Evolutionary conservation across 495 filamentous ascomycete genomes (phyloP).

Genomic region (Jackrogersella multiformis): DNA sequence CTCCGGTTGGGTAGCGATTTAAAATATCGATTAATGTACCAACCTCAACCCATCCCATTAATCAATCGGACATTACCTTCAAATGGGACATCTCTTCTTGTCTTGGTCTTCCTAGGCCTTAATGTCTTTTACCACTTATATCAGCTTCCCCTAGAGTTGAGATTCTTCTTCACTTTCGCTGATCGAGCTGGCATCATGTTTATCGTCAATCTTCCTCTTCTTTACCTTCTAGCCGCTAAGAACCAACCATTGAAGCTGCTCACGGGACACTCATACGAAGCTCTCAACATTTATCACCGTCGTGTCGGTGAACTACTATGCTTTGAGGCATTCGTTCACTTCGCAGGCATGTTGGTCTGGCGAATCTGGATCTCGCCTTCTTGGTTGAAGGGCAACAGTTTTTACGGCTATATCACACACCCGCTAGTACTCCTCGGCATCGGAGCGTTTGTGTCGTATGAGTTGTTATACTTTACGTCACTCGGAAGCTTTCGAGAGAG

Average conservation of each 20-base stretch:
- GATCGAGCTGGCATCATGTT: conserved; percentile 64
- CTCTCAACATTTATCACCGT: conserved; percentile 69
- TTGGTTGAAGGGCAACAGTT: conserved; percentile 46
- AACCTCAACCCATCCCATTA: conserved; percentile 63
- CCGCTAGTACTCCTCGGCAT: conserved; percentile 57
- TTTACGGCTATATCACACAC: conserved; percentile 50
- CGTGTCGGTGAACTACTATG: conserved; percentile 61
- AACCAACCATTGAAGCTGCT: conserved; percentile 67
- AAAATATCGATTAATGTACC: conserved; percentile 56
- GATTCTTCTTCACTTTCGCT: conserved; percentile 63
- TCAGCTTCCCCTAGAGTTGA: conserved; percentile 53
- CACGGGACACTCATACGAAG: conserved; percentile 70
- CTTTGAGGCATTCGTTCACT: conserved; percentile 56
- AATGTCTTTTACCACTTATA: conserved; percentile 67
- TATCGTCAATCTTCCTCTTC: conserved; percentile 66
- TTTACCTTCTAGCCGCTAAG: conserved; percentile 71
- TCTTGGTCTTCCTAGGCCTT: conserved; percentile 59
- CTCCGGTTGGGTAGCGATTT: conserved; percentile 21
- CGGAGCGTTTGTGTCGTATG: conserved; percentile 59
- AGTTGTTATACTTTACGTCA: conserved; percentile 61
- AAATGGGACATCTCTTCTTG: conserved; percentile 60
- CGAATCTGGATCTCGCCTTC: conserved; percentile 52
- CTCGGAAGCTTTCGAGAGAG: conserved; percentile 53
- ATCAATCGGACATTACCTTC: conserved; percentile 64
- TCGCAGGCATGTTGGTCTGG: conserved; percentile 60